Evolutionary conservation across 768 basidiomycete species (phyloP).

Genomic region (Termitomyces sp.): DNA sequence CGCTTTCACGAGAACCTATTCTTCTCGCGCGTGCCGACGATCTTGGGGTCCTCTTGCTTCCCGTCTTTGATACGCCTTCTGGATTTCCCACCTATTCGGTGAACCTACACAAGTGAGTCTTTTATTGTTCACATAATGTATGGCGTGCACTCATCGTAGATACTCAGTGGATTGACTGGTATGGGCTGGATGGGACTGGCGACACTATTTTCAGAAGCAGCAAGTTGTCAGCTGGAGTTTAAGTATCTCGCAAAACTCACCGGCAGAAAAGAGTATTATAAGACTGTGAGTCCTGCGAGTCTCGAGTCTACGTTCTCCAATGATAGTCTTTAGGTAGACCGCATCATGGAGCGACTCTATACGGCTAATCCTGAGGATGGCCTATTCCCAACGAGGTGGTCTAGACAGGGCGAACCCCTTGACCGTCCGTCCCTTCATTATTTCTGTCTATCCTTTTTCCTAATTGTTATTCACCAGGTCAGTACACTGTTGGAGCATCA

Average conservation of each 20-base stretch:
- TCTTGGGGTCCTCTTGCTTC: constrained; percentile 55
- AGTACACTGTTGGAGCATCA: constrained; percentile 48
- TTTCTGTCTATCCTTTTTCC: background rate
- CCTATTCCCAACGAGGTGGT: constrained; percentile 29
- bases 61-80: constrained; percentile 53
- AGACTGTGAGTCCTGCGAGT: constrained; percentile 16
- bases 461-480: constrained; percentile 19
- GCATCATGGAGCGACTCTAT: constrained; percentile 33
- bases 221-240: constrained; percentile 67
- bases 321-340: constrained; percentile 21
- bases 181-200: constrained; percentile 23
- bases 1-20: constrained; percentile 58
- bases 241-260: constrained; percentile 70
- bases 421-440: constrained; percentile 16
- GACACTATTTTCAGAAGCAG: constrained; percentile 31
- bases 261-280: constrained; percentile 47
- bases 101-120: constrained; percentile 42
- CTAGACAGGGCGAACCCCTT: constrained; percentile 16
- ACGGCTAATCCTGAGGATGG: constrained; percentile 23
- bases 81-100: constrained; percentile 63
- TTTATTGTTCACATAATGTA: background rate
- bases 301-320: background rate
- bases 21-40: constrained; percentile 62
- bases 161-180: constrained; percentile 23
- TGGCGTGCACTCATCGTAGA: background rate